A percentile compares a stretch with the other conserved stretches of the same genome.
These are phyloP conservation scores for Phytophthora multivora DNA, from an alignment of 352 stramenopile genomes.

Conservation along the genomic window DNA sequence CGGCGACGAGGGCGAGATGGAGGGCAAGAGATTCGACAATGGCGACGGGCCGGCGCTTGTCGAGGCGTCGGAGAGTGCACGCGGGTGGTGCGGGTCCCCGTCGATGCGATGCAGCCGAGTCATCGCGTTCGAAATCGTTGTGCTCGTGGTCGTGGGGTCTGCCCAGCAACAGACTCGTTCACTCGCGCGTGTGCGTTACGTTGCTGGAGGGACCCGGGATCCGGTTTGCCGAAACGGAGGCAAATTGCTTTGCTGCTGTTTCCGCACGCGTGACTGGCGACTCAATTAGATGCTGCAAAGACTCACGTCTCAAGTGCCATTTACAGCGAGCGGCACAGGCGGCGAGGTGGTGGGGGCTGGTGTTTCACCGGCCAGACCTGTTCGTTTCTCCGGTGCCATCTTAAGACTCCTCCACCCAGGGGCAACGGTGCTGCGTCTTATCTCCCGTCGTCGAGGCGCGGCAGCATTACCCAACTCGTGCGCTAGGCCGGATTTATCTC, in stretches of 20 bases:
- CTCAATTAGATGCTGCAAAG: conserved; percentile 9
- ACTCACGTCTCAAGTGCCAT: conserved; percentile 15
- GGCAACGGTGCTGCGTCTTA: conserved; percentile 27
- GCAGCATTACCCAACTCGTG: neutral
- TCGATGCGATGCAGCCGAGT: conserved; percentile 24
- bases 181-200: conserved; percentile 22
- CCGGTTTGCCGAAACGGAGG: conserved; percentile 26
- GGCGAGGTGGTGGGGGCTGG: neutral
- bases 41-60: conserved; percentile 2
- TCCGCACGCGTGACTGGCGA: conserved; percentile 9
- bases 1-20: conserved; percentile 42
- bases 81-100: neutral
- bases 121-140: conserved; percentile 12
- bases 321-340: conserved; percentile 18
- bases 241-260: conserved; percentile 18
- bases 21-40: conserved; percentile 38
- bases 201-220: neutral
- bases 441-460: conserved; percentile 4
- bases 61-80: conserved; percentile 1
- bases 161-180: neutral
- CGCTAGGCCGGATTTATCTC: conserved; percentile 30
- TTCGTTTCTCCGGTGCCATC: conserved; percentile 31
- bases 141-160: too few relatives aligned
- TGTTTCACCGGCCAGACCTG: conserved; percentile 1
- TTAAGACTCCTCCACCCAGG: conserved; percentile 19